Conservation (phyloP, 2,329 filamentous ascomycete species). For the Escovopsis sp. region DNA sequence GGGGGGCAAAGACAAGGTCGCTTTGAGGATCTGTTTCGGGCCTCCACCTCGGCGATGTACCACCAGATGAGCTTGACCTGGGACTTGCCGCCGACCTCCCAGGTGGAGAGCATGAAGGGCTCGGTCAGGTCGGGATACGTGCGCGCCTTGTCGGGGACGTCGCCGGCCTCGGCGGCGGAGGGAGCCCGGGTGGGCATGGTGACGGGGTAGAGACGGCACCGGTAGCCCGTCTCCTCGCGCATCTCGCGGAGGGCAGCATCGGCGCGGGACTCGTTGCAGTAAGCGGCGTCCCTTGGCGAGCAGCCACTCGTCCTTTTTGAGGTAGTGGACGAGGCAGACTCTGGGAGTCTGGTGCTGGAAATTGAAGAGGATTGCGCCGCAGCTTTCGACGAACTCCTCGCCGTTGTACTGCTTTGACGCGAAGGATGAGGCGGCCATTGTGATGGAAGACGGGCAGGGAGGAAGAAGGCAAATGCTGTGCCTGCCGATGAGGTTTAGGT, state of each 20-base stretch:
- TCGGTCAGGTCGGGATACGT: slow-evolving; percentile 8
- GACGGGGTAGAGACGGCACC: background rate
- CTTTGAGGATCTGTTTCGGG: background rate
- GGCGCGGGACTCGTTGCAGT: slow-evolving; percentile 5
- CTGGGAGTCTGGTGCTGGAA: background rate
- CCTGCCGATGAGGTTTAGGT: no score
- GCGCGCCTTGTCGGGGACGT: slow-evolving; percentile 6
- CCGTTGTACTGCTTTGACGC: background rate
- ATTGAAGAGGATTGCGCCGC: slow-evolving; percentile 8
- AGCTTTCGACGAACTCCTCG: slow-evolving; percentile 8
- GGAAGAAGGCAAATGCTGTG: no score
- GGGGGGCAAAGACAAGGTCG: no score
- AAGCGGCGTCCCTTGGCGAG: slow-evolving; percentile 9
- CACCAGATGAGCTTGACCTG: slow-evolving; percentile 7
- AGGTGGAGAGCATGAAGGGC: slow-evolving; percentile 6
- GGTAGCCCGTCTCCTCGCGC: slow-evolving; percentile 4
- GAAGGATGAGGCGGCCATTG: background rate
- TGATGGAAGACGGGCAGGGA: no score
- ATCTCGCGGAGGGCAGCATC: slow-evolving; percentile 7
- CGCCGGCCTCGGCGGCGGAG: background rate
- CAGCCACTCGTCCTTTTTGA: slow-evolving; percentile 4
- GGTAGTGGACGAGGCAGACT: slow-evolving; percentile 7
- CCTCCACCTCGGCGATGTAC: slow-evolving; percentile 3
- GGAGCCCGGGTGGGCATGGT: background rate
- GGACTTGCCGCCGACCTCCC: background rate